These are phyloP conservation scores for Coffea humblotiana DNA, from an alignment of 305 asterid genomes.

Conservation along the genomic window DNA sequence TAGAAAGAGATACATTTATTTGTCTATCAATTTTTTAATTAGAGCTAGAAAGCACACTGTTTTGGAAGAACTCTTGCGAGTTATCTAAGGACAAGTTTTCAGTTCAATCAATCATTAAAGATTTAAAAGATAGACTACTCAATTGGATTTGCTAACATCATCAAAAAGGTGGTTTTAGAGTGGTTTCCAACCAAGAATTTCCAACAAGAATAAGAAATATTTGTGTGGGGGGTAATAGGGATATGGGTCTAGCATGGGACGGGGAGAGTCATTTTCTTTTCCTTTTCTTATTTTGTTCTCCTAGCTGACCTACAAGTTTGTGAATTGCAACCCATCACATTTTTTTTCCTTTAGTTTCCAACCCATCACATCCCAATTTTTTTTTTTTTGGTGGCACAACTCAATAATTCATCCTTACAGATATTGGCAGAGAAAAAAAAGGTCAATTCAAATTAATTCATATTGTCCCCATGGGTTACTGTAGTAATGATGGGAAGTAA, in stretches of 20 bases:
- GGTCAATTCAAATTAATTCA: not conserved
- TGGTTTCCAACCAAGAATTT: conserved; percentile 28
- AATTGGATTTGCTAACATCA: conserved; percentile 26
- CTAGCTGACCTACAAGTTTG: conserved; percentile 3
- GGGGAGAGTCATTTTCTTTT: not conserved
- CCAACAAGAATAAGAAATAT: not conserved
- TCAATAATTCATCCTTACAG: not conserved
- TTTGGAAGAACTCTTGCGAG: conserved; percentile 11
- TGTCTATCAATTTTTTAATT: not conserved
- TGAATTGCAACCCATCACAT: conserved; percentile 13
- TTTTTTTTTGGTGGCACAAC: not conserved
- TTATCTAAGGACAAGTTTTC: conserved; percentile 13
- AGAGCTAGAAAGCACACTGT: not conserved
- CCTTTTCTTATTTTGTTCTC: not conserved
- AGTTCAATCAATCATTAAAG: conserved; percentile 5
- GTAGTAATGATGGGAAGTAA: not conserved
- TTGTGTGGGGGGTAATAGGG: conserved; percentile 9
- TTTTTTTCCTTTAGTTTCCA: not conserved
- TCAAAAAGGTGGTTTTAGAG: conserved; percentile 22
- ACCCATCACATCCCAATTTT: conserved; percentile 15
- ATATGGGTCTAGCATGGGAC: not conserved
- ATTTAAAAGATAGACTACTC: not conserved
- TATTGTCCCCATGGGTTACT: not conserved
- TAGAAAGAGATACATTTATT: too few species aligned
- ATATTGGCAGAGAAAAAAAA: not conserved